Base-by-base conservation (phyloP, 768 basidiomycete genomes). In the Punctularia strigosozonata region DNA sequence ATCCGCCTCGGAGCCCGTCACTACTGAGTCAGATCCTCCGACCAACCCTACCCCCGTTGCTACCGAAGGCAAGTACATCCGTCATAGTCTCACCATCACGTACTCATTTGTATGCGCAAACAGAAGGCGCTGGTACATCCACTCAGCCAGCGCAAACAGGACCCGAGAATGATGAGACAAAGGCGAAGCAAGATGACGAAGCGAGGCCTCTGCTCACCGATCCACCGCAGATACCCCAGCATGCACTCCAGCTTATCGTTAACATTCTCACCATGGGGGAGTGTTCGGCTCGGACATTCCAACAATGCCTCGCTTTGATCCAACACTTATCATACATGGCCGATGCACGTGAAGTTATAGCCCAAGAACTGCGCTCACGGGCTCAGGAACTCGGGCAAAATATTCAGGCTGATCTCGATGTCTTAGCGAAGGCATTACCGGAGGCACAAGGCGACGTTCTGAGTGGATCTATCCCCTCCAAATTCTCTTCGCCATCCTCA, bases 231-330 rank as follows among this genome's bases (percentile, higher is more conserved):
- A 80, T 98, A 42, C 89, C 92, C 5, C 75, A 84, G 37, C 56
- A 75, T 3, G 79, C 85, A n/a, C 69, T 98, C 19, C 80, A 86
- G 25, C 73, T 91, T 25, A 89, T 98, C 43, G 90, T 95, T 55
- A 98, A 98, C 58, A 90, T 98, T 49, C 66, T 99, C 45, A 97
- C 95, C n/a, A 71, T 83, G 15, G 95, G 95, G 31, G 95, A 99
- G 64, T 98, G 94, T 53, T 90, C 91, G 18, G 86, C 83, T 31
- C 73, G 84, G 23, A 95, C 92, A n/a, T 99, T 99, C 73, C 83
- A 90, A 48, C 80, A 91, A 54, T 91, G 88, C 28, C 68, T 98
- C 31, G 70, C 80, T 14, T 73, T 97, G 24, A 98, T 99, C 41
- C 89, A 94, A 57, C 80, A 99, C 51, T 65, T 98, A 17, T 92